Percentiles rank a stretch among this genome's conserved stretches.
phyloP scores from a whole-genome alignment of 2,329 filamentous ascomycete species.

The Thermoascus crustaceus region DNA sequence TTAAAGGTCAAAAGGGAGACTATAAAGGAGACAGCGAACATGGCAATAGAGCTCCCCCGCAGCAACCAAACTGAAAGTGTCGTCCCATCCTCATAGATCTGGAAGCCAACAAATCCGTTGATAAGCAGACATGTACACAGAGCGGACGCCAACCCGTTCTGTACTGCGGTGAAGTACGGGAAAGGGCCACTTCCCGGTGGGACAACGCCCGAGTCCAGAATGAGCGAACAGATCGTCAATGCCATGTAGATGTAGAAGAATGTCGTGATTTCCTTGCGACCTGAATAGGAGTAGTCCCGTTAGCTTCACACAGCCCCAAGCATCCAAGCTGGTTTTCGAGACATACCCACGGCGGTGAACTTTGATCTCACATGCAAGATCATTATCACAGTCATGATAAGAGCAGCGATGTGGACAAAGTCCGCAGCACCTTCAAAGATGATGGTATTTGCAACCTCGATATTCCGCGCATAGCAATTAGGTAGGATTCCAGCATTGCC shows the following conservation, averaged over 20 bases:
- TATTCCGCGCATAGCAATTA: constrained; percentile 85
- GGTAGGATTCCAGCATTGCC: constrained; percentile 75
- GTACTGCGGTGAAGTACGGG: constrained; percentile 83
- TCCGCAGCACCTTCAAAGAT: constrained; percentile 91
- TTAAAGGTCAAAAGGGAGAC: constrained; percentile 90
- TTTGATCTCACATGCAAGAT: constrained; percentile 94
- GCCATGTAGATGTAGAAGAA: constrained; percentile 98
- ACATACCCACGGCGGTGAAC: constrained; percentile 90
- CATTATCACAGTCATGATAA: constrained; percentile 95
- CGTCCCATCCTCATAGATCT: constrained; percentile 95
- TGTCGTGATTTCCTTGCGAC: constrained; percentile 64
- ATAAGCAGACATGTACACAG: constrained; percentile 83
- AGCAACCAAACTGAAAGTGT: constrained; percentile 89
- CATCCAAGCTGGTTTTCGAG: neutral
- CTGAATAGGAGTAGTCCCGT: constrained; percentile 18
- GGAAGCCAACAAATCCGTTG: constrained; percentile 97
- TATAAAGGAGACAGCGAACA: constrained; percentile 80
- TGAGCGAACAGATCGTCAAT: constrained; percentile 77
- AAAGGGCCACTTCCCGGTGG: constrained; percentile 73
- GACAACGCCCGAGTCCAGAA: constrained; percentile 87
- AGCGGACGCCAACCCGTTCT: constrained; percentile 76
- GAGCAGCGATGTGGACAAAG: constrained; percentile 82
- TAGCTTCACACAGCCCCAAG: constrained; percentile 3
- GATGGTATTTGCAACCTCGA: constrained; percentile 95
- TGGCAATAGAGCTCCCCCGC: constrained; percentile 64